Base-by-base conservation (phyloP, 192 early-diverging fungal species). In the Entophlyctis helioformis region DNA sequence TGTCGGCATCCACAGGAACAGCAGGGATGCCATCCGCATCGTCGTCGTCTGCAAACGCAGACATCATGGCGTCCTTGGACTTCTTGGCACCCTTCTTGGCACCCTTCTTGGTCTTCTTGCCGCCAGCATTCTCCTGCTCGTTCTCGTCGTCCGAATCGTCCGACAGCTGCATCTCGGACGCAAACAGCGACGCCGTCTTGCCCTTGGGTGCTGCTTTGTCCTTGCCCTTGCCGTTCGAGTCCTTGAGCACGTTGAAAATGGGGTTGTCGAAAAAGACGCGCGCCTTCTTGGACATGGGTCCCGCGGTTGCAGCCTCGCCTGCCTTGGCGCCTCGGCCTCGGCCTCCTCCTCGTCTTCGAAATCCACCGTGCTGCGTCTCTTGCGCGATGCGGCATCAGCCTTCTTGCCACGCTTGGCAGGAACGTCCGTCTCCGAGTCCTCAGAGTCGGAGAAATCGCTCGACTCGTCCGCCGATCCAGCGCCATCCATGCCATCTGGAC, bases 231-330 rank as follows among this genome's bases (percentile, higher is more conserved):
- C n/a, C n/a, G n/a, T n/a, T 36, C 12, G 38, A 22, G 10, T 13
- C 35, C 20, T 51, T 24, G 29, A 50, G 18, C 19, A 72, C 74
- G 53, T 89, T 80, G 65, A 98, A 98, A 16, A 94, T 52, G 0
- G 87, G 85, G 60, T 98, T 91, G 58, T 91, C 85, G 69, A 98
- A 98, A 70, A 94, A 98, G 61, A 90, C 71, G n/a, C 79, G 71
- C 4, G 94, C 88, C 12, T 79, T 82, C 29, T 82, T 85, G 2
- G 83, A 86, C 24, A 98, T 72, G 40, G 49, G 38, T 28, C 39
- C 37, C 25, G 53, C 50, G 43, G 60, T 67, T 18, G 55, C 45
- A 1, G 56, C 74, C 42, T n/a, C n/a, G n/a, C n/a, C n/a, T n/a
- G n/a, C 61, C 59, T 24, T 64, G 48, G 18, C 54, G 48, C 45